Conservation (phyloP, 1,139 yeast genomes). For the Ogataea hybrid region DNA sequence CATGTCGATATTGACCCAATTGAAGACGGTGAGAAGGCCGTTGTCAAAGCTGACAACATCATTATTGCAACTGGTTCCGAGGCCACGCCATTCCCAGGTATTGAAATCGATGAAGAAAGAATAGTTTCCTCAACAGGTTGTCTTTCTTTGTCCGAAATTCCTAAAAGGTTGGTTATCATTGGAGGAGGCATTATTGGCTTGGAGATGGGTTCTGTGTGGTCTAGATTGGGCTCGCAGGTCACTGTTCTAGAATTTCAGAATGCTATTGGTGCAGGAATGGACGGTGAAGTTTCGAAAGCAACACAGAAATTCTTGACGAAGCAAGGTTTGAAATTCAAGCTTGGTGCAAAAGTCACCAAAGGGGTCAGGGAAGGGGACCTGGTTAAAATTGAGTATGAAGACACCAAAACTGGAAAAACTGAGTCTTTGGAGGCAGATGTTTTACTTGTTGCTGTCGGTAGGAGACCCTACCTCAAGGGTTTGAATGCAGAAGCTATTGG, state of each 20-base stretch:
- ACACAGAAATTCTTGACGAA: constrained; percentile 87
- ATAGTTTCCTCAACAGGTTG: constrained; percentile 97
- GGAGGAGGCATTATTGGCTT: constrained; percentile 99
- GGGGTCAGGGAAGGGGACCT: constrained; percentile 87
- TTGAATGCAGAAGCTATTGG: constrained; percentile 87
- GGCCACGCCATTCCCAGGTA: constrained; percentile 98
- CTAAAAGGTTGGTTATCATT: constrained; percentile 87
- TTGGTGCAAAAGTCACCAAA: constrained; percentile 85
- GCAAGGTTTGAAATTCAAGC: constrained; percentile 93
- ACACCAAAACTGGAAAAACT: constrained; percentile 80
- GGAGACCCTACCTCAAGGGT: constrained; percentile 96
- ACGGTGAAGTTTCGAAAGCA: constrained; percentile 86
- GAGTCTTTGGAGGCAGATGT: constrained; percentile 87
- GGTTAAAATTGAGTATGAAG: constrained; percentile 86
- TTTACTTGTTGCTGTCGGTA: constrained; percentile 94
- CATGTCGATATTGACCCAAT: constrained; percentile 77
- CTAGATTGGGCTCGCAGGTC: constrained; percentile 93
- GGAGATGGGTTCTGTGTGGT: constrained; percentile 98
- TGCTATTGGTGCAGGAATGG: constrained; percentile 93
- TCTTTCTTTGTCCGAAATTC: constrained; percentile 77
- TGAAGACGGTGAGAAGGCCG: constrained; percentile 74
- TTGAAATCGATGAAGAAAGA: constrained; percentile 94
- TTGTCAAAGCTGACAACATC: constrained; percentile 77
- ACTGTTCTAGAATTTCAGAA: constrained; percentile 90
- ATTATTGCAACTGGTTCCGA: constrained; percentile 99